Evolutionary conservation across 2,329 filamentous ascomycete species (phyloP).

Genomic region (Lecanicillium sp.): DNA sequence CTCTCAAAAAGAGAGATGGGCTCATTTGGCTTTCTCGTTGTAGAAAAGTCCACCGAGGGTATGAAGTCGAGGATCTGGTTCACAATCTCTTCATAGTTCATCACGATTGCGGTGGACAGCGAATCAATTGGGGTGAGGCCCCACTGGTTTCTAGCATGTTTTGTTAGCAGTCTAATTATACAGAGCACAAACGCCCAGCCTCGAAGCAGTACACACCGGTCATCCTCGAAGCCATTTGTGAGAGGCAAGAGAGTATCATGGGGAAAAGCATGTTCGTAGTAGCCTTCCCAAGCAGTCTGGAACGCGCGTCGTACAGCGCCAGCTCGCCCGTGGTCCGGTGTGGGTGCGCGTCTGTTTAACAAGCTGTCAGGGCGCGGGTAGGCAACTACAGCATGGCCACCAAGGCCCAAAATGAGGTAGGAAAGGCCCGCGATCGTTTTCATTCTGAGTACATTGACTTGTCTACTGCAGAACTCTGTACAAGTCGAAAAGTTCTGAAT

Average conservation of each 20-base stretch:
- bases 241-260: conserved; percentile 68
- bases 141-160: conserved; percentile 63
- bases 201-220: conserved; percentile 44
- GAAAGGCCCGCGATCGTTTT: too few species aligned
- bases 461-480: too few species aligned
- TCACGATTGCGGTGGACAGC: conserved; percentile 71
- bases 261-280: conserved; percentile 65
- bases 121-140: conserved; percentile 77
- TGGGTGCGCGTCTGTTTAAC: background rate
- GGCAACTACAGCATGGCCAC: too few species aligned
- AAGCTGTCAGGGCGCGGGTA: too few species aligned
- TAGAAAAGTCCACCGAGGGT: conserved; percentile 60
- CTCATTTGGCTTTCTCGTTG: conserved; percentile 33
- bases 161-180: background rate
- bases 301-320: conserved; percentile 61
- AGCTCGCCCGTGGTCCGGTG: conserved; percentile 34
- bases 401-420: too few species aligned
- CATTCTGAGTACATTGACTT: too few species aligned
- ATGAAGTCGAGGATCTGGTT: conserved; percentile 64
- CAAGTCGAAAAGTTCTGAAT: too few species aligned
- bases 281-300: conserved; percentile 62
- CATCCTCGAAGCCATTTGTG: conserved; percentile 56
- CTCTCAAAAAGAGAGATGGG: conserved; percentile 78
- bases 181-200: background rate
- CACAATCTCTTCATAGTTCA: conserved; percentile 60